Evolutionary conservation across 805 yeast species (phyloP).

Genomic region (Saturnispora zaruensis): DNA sequence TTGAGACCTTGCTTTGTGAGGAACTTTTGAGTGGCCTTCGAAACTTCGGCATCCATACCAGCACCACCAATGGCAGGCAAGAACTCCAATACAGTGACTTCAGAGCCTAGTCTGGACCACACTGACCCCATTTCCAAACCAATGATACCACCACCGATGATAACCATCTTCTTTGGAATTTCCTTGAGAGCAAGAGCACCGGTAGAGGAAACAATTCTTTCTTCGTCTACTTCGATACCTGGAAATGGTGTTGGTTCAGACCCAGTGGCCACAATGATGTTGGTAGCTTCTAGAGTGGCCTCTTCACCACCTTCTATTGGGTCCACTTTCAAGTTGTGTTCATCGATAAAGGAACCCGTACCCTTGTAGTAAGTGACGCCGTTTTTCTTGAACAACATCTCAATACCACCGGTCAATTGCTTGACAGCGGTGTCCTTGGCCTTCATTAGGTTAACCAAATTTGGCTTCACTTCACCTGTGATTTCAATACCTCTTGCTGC

Average conservation of each 20-base stretch:
- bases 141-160: constrained; percentile 99
- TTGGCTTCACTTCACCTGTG: constrained; percentile 55
- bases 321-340: constrained; percentile 65
- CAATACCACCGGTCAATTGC: constrained; percentile 89
- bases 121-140: constrained; percentile 99
- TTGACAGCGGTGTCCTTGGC: constrained; percentile 88
- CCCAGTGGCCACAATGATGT: constrained; percentile 95
- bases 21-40: constrained; percentile 82
- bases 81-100: constrained; percentile 92
- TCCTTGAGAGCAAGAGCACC: constrained; percentile 81
- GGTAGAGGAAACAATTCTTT: constrained; percentile 92
- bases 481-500: constrained; percentile 86
- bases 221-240: constrained; percentile 92
- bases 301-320: constrained; percentile 83
- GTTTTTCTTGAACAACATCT: constrained; percentile 90
- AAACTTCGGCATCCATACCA: constrained; percentile 95
- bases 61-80: constrained; percentile 95
- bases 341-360: constrained; percentile 78
- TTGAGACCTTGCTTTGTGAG: constrained; percentile 91
- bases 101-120: constrained; percentile 88
- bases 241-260: constrained; percentile 99
- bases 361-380: constrained; percentile 94
- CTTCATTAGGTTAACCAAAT: constrained; percentile 73
- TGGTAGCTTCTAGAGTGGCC: constrained; percentile 65
- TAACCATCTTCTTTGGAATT: constrained; percentile 83